Evolutionary conservation across 768 basidiomycete genomes (phyloP).

Genomic region (Rubroboletus satanas): DNA sequence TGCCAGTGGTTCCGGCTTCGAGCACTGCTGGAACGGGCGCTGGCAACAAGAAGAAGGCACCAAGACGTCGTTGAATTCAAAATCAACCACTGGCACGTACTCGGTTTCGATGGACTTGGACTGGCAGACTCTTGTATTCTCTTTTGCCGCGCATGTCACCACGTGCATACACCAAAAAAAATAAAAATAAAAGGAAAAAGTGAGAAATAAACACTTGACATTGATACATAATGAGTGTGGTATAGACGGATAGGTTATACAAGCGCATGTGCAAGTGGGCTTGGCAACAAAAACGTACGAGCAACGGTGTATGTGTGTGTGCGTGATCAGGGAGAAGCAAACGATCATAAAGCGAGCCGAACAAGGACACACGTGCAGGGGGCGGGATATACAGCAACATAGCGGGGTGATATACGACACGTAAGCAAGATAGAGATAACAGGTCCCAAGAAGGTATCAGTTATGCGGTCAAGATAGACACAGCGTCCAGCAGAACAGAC

Average conservation of each 20-base stretch:
- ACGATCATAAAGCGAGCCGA: conserved; percentile 1
- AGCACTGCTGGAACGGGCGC: not conserved
- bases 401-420: conserved; percentile 11
- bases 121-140: too few relatives aligned
- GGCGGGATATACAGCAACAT: conserved; percentile 14
- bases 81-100: not conserved
- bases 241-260: conserved; percentile 16
- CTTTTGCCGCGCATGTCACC: too few relatives aligned
- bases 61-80: conserved; percentile 24
- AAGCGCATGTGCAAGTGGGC: conserved; percentile 5
- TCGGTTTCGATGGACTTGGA: not conserved
- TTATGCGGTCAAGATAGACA: conserved; percentile 5
- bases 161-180: too few relatives aligned
- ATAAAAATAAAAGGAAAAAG: too few relatives aligned
- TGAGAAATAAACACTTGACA: conserved; percentile 2
- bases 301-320: not conserved
- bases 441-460: conserved; percentile 25
- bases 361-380: not conserved
- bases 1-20: conserved; percentile 1
- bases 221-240: conserved; percentile 19
- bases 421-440: conserved; percentile 10
- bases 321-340: not conserved
- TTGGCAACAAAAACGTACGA: not conserved
- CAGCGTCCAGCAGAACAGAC: conserved; percentile 1
- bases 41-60: conserved; percentile 19